A percentile compares a stretch with the other conserved stretches of the same genome.
phyloP scores from a whole-genome alignment of 441 rosid species.

The Biscutella laevigata region DNA sequence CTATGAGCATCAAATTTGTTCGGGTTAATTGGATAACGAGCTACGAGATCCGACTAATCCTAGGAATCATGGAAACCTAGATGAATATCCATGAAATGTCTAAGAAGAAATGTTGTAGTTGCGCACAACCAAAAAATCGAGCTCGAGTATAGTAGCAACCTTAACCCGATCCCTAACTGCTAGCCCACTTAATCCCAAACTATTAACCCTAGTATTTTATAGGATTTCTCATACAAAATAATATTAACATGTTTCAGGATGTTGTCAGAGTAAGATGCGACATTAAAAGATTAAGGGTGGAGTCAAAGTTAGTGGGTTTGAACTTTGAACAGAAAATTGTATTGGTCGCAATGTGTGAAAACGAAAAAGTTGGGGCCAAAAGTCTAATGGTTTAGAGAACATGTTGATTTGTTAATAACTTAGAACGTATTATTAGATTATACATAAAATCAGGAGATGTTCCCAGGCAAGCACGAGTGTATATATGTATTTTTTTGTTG shows the following conservation, averaged over 20 bases:
- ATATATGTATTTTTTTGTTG: neutral
- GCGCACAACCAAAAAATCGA: too few relatives aligned
- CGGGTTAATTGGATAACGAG: too few relatives aligned
- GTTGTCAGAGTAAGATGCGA: constrained; percentile 8
- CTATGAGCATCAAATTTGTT: too few relatives aligned
- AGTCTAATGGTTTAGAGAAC: neutral
- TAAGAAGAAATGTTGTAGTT: too few relatives aligned
- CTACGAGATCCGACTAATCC: too few relatives aligned
- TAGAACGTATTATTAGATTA: neutral
- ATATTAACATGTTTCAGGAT: neutral
- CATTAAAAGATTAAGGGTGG: constrained; percentile 8
- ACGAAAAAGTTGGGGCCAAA: neutral
- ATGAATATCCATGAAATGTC: too few relatives aligned
- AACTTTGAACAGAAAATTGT: constrained; percentile 5
- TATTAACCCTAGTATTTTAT: too few relatives aligned
- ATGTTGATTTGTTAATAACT: neutral
- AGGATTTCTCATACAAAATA: neutral
- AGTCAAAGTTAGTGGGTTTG: constrained; percentile 24
- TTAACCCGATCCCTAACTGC: too few relatives aligned
- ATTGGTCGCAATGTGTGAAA: constrained; percentile 19
- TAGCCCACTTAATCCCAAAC: too few relatives aligned
- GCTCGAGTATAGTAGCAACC: too few relatives aligned
- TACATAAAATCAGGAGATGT: constrained; percentile 12
- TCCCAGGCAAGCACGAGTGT: constrained; percentile 25
- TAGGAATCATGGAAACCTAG: too few relatives aligned